A percentile compares a stretch with the other conserved stretches of the same genome.
These are phyloP conservation scores for Carnegiea gigantea DNA, from an alignment of 179 eudicot genomes.

Conservation along the genomic window DNA sequence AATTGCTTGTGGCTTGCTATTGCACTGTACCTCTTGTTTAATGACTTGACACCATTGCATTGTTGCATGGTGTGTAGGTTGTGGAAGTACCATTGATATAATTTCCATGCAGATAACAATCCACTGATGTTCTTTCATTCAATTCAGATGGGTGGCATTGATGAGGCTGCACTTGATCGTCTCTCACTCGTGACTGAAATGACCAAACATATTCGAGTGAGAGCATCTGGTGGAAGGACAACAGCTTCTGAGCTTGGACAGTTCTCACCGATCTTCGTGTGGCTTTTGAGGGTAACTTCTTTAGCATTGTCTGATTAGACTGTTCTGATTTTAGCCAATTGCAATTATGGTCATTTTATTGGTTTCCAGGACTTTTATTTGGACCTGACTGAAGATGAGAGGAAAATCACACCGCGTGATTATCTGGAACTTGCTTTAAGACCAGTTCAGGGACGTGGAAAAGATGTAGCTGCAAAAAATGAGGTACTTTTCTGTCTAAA, in stretches of 20 bases:
- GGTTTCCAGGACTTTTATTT: slow-evolving; percentile 80
- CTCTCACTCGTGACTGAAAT: slow-evolving; percentile 98
- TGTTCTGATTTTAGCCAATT: background rate
- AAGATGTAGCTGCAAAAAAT: slow-evolving; percentile 81
- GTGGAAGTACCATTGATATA: background rate
- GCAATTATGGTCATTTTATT: slow-evolving; percentile 11
- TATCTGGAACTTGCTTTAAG: slow-evolving; percentile 94
- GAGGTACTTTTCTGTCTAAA: slow-evolving; percentile 50
- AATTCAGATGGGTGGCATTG: slow-evolving; percentile 96
- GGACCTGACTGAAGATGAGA: slow-evolving; percentile 85
- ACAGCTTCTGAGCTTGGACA: slow-evolving; percentile 96
- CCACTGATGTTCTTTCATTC: slow-evolving; percentile 2
- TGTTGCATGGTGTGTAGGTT: background rate
- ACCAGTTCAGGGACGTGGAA: slow-evolving; percentile 72
- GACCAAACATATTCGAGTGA: slow-evolving; percentile 96
- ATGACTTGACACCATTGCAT: background rate
- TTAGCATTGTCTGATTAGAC: background rate
- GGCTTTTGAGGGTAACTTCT: slow-evolving; percentile 89
- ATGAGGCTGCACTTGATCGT: slow-evolving; percentile 96
- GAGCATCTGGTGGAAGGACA: slow-evolving; percentile 84
- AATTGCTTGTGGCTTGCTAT: slow-evolving; percentile 5
- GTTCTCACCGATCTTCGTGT: slow-evolving; percentile 91
- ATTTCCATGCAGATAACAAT: background rate
- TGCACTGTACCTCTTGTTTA: background rate
- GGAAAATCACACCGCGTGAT: slow-evolving; percentile 93